A percentile compares a stretch with the other conserved stretches of the same genome.
Conservation (phyloP, 2,329 filamentous ascomycete genomes). For the Aureobasidium sp. region DNA sequence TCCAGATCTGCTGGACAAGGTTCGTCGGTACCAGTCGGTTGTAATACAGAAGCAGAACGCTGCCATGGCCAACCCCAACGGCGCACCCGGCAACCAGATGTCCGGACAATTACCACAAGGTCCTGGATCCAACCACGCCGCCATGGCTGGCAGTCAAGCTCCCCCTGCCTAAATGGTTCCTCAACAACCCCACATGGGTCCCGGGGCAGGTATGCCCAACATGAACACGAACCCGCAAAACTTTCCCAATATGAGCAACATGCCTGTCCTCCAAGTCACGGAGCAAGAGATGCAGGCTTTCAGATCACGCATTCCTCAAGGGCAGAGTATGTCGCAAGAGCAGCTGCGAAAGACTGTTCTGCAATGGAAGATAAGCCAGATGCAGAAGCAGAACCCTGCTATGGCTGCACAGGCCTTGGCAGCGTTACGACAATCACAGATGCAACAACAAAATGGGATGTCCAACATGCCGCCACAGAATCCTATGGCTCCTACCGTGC, state of each 20-base stretch:
- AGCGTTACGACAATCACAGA: constrained; percentile 26
- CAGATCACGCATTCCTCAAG: constrained; percentile 17
- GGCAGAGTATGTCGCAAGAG: constrained; percentile 32
- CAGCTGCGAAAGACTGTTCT: constrained; percentile 29
- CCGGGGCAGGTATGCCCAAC: constrained; percentile 19
- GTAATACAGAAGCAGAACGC: constrained; percentile 8
- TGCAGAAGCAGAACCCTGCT: constrained; percentile 13
- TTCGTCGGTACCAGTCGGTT: constrained; percentile 18
- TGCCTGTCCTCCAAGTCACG: constrained; percentile 23
- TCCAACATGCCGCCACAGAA: constrained; percentile 12
- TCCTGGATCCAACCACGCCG: background rate
- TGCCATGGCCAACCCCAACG: background rate
- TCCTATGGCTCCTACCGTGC: constrained; percentile 17
- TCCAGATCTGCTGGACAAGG: constrained; percentile 31
- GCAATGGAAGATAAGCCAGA: constrained; percentile 14
- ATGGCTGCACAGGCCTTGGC: background rate
- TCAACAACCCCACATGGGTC: constrained; percentile 15
- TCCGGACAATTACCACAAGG: background rate
- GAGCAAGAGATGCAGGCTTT: constrained; percentile 32
- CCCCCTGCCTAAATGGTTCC: constrained; percentile 34
- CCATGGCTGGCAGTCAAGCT: constrained; percentile 21
- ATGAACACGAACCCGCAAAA: background rate
- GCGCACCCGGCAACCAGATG: constrained; percentile 9
- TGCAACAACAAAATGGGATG: constrained; percentile 11
- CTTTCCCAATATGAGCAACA: constrained; percentile 7